These are phyloP conservation scores for Bipolaris victoriae DNA, from an alignment of 2,329 filamentous ascomycete species.

Conservation along the genomic window DNA sequence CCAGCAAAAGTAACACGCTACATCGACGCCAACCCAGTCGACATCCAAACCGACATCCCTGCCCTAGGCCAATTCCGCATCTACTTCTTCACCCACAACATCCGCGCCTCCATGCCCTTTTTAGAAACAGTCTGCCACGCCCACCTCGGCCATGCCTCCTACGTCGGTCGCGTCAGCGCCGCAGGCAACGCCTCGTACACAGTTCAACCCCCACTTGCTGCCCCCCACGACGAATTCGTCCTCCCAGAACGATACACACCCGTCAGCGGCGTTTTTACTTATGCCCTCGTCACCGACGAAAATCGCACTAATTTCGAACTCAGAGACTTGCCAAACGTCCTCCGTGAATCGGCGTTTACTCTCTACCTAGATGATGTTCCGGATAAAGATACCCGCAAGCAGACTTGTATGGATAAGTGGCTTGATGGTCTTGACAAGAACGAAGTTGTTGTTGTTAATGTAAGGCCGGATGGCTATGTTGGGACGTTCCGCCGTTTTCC, in stretches of 20 bases:
- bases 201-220: slow-evolving; percentile 61
- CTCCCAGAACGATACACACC: slow-evolving; percentile 72
- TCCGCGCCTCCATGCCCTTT: slow-evolving; percentile 62
- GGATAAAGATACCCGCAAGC: slow-evolving; percentile 59
- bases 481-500: slow-evolving; percentile 63
- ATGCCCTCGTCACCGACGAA: slow-evolving; percentile 67
- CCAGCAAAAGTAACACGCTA: slow-evolving; percentile 76
- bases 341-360: slow-evolving; percentile 72
- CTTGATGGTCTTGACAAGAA: slow-evolving; percentile 63
- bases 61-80: slow-evolving; percentile 78
- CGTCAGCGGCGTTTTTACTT: slow-evolving; percentile 72
- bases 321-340: slow-evolving; percentile 64
- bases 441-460: slow-evolving; percentile 69
- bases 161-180: slow-evolving; percentile 65
- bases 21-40: slow-evolving; percentile 78
- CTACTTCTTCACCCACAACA: slow-evolving; percentile 71
- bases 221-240: slow-evolving; percentile 69
- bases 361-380: slow-evolving; percentile 73
- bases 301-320: slow-evolving; percentile 69
- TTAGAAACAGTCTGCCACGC: slow-evolving; percentile 64
- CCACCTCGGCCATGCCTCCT: slow-evolving; percentile 59
- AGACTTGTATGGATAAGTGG: slow-evolving; percentile 71
- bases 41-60: slow-evolving; percentile 78
- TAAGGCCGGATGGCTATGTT: slow-evolving; percentile 76
- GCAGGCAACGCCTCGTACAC: slow-evolving; percentile 68